These are phyloP conservation scores for Eucalyptus pumila DNA, from an alignment of 345 rosid species.

Conservation along the genomic window DNA sequence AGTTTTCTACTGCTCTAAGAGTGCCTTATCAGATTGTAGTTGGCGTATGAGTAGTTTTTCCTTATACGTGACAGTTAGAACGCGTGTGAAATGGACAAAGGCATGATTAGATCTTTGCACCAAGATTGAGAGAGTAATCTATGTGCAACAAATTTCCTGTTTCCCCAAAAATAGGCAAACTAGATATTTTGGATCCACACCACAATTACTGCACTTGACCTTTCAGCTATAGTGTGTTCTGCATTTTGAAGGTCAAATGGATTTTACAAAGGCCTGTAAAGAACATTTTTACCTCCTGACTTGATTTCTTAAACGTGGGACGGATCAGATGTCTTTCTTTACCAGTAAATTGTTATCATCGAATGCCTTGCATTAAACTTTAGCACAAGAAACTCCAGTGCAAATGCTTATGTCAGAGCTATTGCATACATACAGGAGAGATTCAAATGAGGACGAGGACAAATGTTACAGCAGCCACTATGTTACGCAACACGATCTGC, in stretches of 20 bases:
- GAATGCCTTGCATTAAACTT: background rate
- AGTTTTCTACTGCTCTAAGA: background rate
- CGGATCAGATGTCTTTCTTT: no score
- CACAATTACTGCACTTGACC: background rate
- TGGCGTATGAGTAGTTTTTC: background rate
- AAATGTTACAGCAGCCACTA: slow-evolving; percentile 17
- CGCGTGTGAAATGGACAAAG: background rate
- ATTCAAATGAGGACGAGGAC: slow-evolving; percentile 6
- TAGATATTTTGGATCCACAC: no score
- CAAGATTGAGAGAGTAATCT: background rate
- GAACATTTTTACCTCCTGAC: no score
- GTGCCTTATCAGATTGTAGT: background rate
- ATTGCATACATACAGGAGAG: slow-evolving; percentile 12
- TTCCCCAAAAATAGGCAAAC: no score
- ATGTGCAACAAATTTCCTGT: no score
- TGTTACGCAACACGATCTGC: slow-evolving; percentile 31
- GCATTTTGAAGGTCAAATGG: no score
- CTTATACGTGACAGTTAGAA: background rate
- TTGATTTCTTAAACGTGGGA: no score
- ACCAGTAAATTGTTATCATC: background rate
- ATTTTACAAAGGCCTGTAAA: no score
- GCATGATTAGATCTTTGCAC: background rate
- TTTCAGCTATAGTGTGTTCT: no score
- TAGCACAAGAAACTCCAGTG: background rate
- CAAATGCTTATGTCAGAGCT: background rate